Percentiles rank a stretch among this genome's conserved stretches.
Conservation (phyloP, 495 filamentous ascomycete genomes). For the Penicillium ochrochloron region DNA sequence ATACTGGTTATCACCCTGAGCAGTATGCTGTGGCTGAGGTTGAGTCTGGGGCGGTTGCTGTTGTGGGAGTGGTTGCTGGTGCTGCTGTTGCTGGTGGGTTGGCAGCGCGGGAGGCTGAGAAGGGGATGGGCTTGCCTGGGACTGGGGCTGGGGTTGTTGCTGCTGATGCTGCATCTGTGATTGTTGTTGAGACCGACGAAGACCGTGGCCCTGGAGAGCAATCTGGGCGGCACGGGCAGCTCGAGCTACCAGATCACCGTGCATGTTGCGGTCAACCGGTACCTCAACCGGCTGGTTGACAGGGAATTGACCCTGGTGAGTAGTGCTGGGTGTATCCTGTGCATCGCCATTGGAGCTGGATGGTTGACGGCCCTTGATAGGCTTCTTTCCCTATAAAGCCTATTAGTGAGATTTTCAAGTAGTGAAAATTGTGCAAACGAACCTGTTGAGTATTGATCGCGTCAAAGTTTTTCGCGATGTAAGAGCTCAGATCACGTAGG, state of each 20-base stretch:
- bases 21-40: conserved; percentile 28
- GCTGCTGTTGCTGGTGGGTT: conserved; percentile 30
- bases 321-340: conserved; percentile 43
- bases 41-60: conserved; percentile 24
- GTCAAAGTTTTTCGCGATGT: conserved; percentile 76
- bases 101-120: conserved; percentile 32
- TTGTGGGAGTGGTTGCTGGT: conserved; percentile 38
- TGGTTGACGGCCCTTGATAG: conserved; percentile 47
- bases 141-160: conserved; percentile 29
- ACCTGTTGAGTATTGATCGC: conserved; percentile 61
- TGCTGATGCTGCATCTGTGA: conserved; percentile 40
- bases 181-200: conserved; percentile 52
- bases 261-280: conserved; percentile 50
- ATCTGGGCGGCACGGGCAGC: conserved; percentile 59
- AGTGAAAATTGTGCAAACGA: conserved; percentile 9
- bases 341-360: conserved; percentile 48
- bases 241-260: conserved; percentile 57
- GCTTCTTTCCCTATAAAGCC: conserved; percentile 43
- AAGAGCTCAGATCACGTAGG: conserved; percentile 70
- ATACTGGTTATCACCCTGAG: conserved; percentile 38
- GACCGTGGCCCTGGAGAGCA: conserved; percentile 54
- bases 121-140: conserved; percentile 32
- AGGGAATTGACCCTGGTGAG: conserved; percentile 52
- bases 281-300: conserved; percentile 48
- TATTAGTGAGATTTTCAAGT: conserved; percentile 25